phyloP scores from a whole-genome alignment of 805 yeast genomes.

The Saccharomycopsis capsularis region DNA sequence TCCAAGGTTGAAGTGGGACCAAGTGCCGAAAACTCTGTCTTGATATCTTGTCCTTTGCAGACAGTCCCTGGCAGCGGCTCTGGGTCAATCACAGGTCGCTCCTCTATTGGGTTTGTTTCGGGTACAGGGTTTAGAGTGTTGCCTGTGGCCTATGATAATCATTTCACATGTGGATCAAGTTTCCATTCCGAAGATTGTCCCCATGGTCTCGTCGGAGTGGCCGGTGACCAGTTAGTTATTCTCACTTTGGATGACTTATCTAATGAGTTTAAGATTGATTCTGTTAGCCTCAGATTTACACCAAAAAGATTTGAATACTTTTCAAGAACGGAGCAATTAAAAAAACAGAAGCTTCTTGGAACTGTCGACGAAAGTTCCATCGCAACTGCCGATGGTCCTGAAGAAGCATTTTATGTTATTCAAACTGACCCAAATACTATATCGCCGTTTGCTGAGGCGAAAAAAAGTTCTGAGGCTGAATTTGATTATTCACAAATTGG shows the following conservation, averaged over 20 bases:
- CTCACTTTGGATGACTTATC: slow-evolving; percentile 42
- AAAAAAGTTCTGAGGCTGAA: slow-evolving; percentile 3
- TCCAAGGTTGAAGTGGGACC: slow-evolving; percentile 34
- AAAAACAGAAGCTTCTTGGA: too few relatives aligned
- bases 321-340: slow-evolving; percentile 17
- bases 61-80: not conserved
- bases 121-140: slow-evolving; percentile 11
- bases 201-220: slow-evolving; percentile 59
- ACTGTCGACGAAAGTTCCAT: too few relatives aligned
- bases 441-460: slow-evolving; percentile 7
- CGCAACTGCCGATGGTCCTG: too few relatives aligned
- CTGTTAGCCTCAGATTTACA: slow-evolving; percentile 40
- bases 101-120: slow-evolving; percentile 24
- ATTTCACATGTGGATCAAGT: slow-evolving; percentile 40
- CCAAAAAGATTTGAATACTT: slow-evolving; percentile 36
- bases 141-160: slow-evolving; percentile 14
- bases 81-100: too few relatives aligned
- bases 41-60: slow-evolving; percentile 12
- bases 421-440: slow-evolving; percentile 39
- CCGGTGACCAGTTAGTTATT: slow-evolving; percentile 45
- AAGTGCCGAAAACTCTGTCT: slow-evolving; percentile 27
- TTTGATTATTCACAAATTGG: slow-evolving; percentile 27
- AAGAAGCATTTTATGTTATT: slow-evolving; percentile 30
- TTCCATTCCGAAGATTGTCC: slow-evolving; percentile 58
- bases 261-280: slow-evolving; percentile 31